Base-by-base conservation (phyloP, 73 alveolate species). In the Uronychia binucleata region DNA sequence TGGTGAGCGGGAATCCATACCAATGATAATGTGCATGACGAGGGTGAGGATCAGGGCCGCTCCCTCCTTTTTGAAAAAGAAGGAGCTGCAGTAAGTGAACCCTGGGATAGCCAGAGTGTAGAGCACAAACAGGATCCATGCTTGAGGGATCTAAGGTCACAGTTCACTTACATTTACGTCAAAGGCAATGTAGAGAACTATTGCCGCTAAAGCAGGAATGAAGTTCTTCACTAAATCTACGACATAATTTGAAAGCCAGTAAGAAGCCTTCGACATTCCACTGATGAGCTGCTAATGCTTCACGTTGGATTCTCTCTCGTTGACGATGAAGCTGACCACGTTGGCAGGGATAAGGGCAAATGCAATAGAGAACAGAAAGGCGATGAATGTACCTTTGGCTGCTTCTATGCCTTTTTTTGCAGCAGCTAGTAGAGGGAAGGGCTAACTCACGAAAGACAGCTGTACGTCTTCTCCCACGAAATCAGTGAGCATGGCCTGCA, bases 331-430 rank as follows among this genome's bases (percentile, higher is more conserved):
- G 46, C 95, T 84, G 28, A 97, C 89, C 27, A 98, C 91, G 81
- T 94, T 87, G n/a, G 99, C 96, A 1, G 99, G 99, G 30, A 98
- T 96, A 82, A 98, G 86, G 25, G 99, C 88, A 82, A 96, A 95
- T 25, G 99, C 99, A n/a, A 98, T 90, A 1, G 99, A 92, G 57
- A 97, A 88, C 75, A 93, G 93, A 33, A 79, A 79, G 1, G 86
- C 85, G 33, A 78, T 30, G 27, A 34, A n/a, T 14, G 85, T 26
- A 13, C 85, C 85, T 29, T 29, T 34, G 1, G 75, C 76, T 1
- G 85, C 85, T 28, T 78, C 1, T 1, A 29, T 30, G n/a, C 85
- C 85, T 11, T 57, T 59, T 30, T 26, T 26, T 1, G 85, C 85
- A 11, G 34, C 34, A 14, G 76, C 75, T 29, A 76, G 31, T 32